phyloP scores from a whole-genome alignment of 2,329 filamentous ascomycete genomes.

The Fusarium neocosmosporiellum region DNA sequence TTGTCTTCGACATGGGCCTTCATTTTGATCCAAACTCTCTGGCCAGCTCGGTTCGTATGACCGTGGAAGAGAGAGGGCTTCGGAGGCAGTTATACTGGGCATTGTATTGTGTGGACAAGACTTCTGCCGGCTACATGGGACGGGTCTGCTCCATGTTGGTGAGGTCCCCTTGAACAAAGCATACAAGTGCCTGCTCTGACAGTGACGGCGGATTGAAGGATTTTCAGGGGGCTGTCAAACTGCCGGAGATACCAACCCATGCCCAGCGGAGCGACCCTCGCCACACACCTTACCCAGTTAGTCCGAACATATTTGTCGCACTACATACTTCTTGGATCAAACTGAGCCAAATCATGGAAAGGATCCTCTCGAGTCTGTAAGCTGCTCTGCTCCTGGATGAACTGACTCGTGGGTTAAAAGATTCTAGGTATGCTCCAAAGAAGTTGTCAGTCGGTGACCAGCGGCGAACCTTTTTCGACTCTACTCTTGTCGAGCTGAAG shows the following conservation, averaged over 20 bases:
- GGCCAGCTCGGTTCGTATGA: not conserved
- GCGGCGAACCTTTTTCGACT: not conserved
- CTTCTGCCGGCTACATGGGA: not conserved
- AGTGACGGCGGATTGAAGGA: not conserved
- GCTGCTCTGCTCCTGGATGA: not conserved
- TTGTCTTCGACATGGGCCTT: not conserved
- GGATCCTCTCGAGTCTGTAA: not conserved
- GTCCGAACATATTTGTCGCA: not conserved
- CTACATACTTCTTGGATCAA: not conserved
- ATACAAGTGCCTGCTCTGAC: not conserved
- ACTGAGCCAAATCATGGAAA: not conserved
- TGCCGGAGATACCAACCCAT: not conserved
- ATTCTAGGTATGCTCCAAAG: not conserved
- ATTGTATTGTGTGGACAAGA: not conserved
- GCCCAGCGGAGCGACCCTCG: not conserved
- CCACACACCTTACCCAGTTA: not conserved
- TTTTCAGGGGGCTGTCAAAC: not conserved
- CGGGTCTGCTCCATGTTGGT: not conserved
- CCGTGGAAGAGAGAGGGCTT: not conserved
- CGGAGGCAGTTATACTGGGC: not conserved
- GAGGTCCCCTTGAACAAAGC: not conserved
- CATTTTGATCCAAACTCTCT: not conserved
- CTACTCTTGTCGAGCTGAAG: not conserved
- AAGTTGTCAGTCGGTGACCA: not conserved
- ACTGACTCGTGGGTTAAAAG: not conserved